phyloP scores from a whole-genome alignment of 2,329 filamentous ascomycete species.

The Hawksworthiomyces lignivorus region DNA sequence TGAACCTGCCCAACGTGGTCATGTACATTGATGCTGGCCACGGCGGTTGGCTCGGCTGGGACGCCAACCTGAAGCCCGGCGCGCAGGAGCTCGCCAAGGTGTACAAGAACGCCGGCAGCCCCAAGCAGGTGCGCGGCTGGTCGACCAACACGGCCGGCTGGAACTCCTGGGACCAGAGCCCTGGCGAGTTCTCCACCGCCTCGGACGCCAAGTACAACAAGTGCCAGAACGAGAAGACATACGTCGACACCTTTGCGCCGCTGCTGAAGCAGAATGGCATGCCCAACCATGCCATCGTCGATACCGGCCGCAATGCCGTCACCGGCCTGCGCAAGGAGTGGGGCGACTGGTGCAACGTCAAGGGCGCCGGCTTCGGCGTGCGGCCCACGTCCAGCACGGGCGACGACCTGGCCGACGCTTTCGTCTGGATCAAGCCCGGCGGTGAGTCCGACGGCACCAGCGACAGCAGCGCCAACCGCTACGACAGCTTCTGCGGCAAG shows the following conservation, averaged over 20 bases:
- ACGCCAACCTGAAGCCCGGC: constrained; percentile 42
- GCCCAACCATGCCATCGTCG: constrained; percentile 35
- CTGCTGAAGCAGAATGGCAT: constrained; percentile 30
- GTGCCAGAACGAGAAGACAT: constrained; percentile 35
- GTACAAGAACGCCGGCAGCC: constrained; percentile 29
- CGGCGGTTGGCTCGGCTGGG: constrained; percentile 58
- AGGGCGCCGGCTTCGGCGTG: constrained; percentile 52
- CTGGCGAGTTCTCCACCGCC: constrained; percentile 34
- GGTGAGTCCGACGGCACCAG: constrained; percentile 40
- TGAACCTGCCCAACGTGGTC: constrained; percentile 54
- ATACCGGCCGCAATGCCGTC: constrained; percentile 33
- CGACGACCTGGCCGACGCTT: constrained; percentile 49
- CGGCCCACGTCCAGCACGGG: constrained; percentile 51
- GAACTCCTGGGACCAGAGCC: constrained; percentile 30
- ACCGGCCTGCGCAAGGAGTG: constrained; percentile 35
- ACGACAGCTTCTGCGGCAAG: constrained; percentile 32
- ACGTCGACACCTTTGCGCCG: constrained; percentile 32
- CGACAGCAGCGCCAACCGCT: constrained; percentile 26
- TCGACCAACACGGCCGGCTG: constrained; percentile 33
- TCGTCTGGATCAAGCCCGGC: constrained; percentile 62
- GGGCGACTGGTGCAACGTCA: constrained; percentile 46
- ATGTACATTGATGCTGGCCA: constrained; percentile 60
- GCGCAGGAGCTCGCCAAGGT: constrained; percentile 31
- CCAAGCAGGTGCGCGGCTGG: constrained; percentile 30
- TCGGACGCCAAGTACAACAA: constrained; percentile 33